phyloP scores from a whole-genome alignment of 331 rosid genomes.

The Dryas integrifolia region DNA sequence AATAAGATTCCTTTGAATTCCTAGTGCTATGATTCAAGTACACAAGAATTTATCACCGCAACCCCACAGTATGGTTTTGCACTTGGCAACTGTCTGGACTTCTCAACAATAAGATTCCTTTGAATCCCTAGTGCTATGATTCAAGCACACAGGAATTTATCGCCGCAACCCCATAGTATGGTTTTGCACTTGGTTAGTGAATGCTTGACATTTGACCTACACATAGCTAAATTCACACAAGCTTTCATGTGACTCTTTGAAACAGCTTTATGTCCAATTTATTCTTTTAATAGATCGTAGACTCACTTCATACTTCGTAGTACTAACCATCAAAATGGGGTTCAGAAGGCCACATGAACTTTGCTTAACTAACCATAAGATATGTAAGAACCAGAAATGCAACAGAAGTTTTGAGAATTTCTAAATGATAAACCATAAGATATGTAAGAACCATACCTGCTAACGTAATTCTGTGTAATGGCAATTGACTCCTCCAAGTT shows the following conservation, averaged over 20 bases:
- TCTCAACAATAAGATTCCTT: background rate
- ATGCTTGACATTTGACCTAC: background rate
- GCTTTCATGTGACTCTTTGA: too few species aligned
- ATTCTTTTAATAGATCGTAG: background rate
- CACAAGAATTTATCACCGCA: background rate
- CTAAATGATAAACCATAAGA: background rate
- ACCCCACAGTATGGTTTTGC: background rate
- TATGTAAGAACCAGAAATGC: too few species aligned
- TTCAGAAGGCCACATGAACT: background rate
- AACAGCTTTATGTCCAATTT: background rate
- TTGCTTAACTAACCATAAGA: background rate
- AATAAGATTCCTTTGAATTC: background rate
- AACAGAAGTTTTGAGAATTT: background rate
- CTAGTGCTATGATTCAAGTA: background rate
- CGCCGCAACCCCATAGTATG: background rate
- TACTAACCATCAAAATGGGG: background rate
- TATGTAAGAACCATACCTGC: conserved; percentile 53
- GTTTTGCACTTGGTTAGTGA: background rate
- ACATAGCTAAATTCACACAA: background rate
- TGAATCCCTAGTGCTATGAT: background rate
- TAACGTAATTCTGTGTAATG: conserved; percentile 89
- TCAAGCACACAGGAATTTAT: background rate
- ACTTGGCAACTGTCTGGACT: background rate
- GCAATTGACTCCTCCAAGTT: conserved; percentile 90
- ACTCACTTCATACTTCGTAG: background rate